These are phyloP conservation scores for Pseudofabraea citricarpa DNA, from an alignment of 2,329 filamentous ascomycete species.

Conservation along the genomic window DNA sequence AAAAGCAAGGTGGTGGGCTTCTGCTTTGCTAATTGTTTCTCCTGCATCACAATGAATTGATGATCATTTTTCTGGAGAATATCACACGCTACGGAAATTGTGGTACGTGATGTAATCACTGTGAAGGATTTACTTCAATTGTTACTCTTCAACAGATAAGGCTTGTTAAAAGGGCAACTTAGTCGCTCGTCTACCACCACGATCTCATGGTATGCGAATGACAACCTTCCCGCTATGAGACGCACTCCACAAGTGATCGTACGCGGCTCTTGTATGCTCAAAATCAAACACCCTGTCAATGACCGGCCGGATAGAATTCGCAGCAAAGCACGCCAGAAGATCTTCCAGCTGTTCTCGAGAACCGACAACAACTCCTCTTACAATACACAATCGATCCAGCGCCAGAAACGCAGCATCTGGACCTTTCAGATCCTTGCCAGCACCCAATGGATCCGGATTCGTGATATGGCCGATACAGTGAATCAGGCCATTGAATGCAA, in stretches of 20 bases:
- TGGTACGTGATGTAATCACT: no score
- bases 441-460: no score
- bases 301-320: not conserved
- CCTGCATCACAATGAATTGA: no score
- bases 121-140: no score
- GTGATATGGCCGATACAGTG: constrained; percentile 40
- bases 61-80: no score
- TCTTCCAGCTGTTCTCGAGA: constrained; percentile 32
- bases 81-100: no score
- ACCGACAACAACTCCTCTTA: constrained; percentile 32
- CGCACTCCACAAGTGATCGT: not conserved
- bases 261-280: not conserved
- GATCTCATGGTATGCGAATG: not conserved
- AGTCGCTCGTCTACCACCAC: no score
- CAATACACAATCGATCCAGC: constrained; percentile 24
- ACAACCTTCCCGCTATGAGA: not conserved
- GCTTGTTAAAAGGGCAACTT: no score
- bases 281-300: not conserved
- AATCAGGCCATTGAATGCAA: constrained; percentile 40
- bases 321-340: constrained; percentile 32
- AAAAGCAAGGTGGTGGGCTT: not conserved
- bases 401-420: constrained; percentile 26
- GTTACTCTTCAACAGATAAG: no score
- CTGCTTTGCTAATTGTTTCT: not conserved
- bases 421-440: constrained; percentile 21